Evolutionary conservation across 495 filamentous ascomycete species (phyloP).

Genomic region (Podospora pseudoanserina): DNA sequence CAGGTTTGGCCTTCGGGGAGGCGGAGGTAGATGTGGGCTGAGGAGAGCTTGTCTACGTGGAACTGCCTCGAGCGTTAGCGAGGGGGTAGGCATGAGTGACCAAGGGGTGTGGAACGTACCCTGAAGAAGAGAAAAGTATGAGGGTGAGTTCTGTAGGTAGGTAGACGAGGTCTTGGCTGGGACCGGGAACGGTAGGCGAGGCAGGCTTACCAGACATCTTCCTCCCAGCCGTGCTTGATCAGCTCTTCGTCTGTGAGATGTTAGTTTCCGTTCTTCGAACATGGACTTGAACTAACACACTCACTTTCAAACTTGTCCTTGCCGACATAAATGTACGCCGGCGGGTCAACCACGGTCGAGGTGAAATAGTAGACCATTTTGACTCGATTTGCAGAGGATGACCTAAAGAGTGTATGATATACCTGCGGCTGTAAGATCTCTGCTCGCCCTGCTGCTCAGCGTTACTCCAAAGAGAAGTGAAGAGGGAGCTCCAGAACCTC

Average conservation of each 20-base stretch:
- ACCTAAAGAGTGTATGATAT: conserved; percentile 2
- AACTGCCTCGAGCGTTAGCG: conserved; percentile 53
- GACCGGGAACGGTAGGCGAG: neutral
- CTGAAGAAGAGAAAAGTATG: neutral
- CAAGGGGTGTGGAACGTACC: neutral
- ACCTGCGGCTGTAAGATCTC: neutral
- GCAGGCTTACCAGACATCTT: conserved; percentile 82
- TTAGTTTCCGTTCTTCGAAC: conserved; percentile 24
- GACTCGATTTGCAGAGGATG: neutral
- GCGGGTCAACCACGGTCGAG: conserved; percentile 63
- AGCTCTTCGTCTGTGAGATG: conserved; percentile 78
- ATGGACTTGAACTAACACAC: conserved; percentile 22
- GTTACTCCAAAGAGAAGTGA: neutral
- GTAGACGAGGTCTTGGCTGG: neutral
- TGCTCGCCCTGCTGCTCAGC: neutral
- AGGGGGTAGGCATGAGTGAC: neutral
- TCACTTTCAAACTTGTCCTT: conserved; percentile 99
- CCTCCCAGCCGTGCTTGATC: conserved; percentile 87
- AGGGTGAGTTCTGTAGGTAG: conserved; percentile 1
- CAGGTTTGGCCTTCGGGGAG: conserved; percentile 77
- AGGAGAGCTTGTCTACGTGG: conserved; percentile 95
- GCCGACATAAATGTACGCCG: conserved; percentile 90
- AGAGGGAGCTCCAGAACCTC: neutral
- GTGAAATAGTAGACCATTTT: conserved; percentile 95
- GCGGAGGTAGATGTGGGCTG: conserved; percentile 91